A percentile compares a stretch with the other conserved stretches of the same genome.
Conservation (phyloP, 441 rosid genomes). For the Adansonia rubrostipa region DNA sequence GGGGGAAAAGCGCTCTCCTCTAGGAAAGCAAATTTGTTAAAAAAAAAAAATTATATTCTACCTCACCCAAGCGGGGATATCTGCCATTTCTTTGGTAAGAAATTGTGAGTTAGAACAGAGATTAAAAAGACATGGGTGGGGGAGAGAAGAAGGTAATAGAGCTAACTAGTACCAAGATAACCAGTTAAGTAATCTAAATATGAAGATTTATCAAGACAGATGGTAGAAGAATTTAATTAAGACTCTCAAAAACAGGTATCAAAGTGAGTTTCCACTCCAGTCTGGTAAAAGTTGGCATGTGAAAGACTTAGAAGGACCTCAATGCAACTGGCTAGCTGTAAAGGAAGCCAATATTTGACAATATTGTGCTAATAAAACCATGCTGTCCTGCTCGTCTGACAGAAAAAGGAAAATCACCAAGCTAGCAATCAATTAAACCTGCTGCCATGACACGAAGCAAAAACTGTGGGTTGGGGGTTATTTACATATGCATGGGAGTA, state of each 20-base stretch:
- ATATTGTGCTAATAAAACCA: not conserved
- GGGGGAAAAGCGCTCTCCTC: not conserved
- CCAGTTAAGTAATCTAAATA: not conserved
- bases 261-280: not conserved
- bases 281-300: not conserved
- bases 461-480: not conserved
- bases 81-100: not conserved
- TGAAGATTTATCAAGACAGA: not conserved
- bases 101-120: not conserved
- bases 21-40: not conserved
- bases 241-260: not conserved
- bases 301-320: not conserved
- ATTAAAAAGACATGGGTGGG: not conserved
- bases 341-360: not conserved
- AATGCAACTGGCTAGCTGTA: not conserved
- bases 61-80: not conserved
- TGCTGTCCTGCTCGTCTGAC: not conserved
- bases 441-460: not conserved
- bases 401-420: not conserved
- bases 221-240: not conserved
- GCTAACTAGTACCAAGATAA: not conserved
- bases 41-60: not conserved
- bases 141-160: not conserved
- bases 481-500: not conserved
- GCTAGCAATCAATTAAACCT: not conserved